Percentiles rank a stretch among this genome's conserved stretches.
Conservation (phyloP, 2,329 filamentous ascomycete species). For the Sarocladiaceae sp. region DNA sequence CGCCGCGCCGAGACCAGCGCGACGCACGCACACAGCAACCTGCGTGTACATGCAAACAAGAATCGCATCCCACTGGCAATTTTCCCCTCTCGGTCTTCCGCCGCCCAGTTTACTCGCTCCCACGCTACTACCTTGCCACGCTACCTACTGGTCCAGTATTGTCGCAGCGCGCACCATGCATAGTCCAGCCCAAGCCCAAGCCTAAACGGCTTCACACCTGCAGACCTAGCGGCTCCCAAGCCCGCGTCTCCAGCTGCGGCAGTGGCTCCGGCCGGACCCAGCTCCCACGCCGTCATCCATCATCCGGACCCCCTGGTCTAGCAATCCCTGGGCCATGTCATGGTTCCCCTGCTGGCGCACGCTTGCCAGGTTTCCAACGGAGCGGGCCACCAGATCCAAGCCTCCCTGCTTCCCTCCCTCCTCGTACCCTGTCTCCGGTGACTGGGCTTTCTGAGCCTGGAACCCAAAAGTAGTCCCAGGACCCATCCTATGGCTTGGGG, state of each 20-base stretch:
- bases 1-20: not conserved
- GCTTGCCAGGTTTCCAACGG: slow-evolving; percentile 8
- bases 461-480: not conserved
- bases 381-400: slow-evolving; percentile 9
- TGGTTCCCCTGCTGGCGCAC: slow-evolving; percentile 7
- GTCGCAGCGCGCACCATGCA: not conserved
- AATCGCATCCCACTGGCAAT: no score
- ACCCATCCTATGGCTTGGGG: not conserved
- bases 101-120: no score
- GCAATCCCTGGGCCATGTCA: slow-evolving; percentile 8
- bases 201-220: not conserved
- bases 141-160: no score
- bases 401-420: slow-evolving; percentile 9
- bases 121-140: not conserved
- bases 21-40: not conserved
- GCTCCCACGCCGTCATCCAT: slow-evolving; percentile 7
- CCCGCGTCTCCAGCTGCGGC: slow-evolving; percentile 6
- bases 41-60: not conserved
- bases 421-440: slow-evolving; percentile 8
- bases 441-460: not conserved
- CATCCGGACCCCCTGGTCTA: slow-evolving; percentile 6
- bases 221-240: slow-evolving; percentile 5
- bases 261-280: slow-evolving; percentile 8
- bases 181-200: no score
- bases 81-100: no score